Base-by-base conservation (phyloP, 192 early-diverging fungal species). In the Rhizophagus clarus region DNA sequence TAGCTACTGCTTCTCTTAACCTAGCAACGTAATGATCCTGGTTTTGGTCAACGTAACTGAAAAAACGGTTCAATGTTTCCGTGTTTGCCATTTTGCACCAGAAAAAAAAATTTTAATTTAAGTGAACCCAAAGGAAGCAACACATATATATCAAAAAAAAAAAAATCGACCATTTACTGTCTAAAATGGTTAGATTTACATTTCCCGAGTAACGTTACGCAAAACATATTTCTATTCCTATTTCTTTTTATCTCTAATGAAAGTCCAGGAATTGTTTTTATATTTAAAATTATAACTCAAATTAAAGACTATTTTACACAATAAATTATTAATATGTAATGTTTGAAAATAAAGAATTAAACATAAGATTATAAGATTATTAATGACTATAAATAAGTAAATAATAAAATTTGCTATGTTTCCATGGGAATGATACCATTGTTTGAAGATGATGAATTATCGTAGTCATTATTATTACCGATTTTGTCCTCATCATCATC, bases 1-100 rank as follows among this genome's bases (percentile, higher is more conserved):
- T 97, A 51, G 91, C 94, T 34, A 98, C 96, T 26, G 90, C 94
- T 87, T 97, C 94, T 71, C 91, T 91, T 61, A 99, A 92, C 61
- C 92, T 87, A 74, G 96, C 88, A 83, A 97, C 91, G 82, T 94
- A 97, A 82, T 89, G 83, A 75, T 94, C 82, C 82, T 96, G 91
- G 87, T 94, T 90, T 83, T 92, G 82, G 74, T 95, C 91, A 71
- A 96, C 91, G 75, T 93, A 90, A 24, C 87, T 89, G 84, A 91
- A 92, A 87, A 94, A 91, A 80, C 91, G 88, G 20, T 90, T 88
- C 63, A 93, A 63, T 15, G 28, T 0, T 49, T 7, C n/a, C 4
- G n/a, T 8, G 49, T 51, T 74, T 22, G 28, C 47, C 47, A 51
- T 73, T 74, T 8, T 47, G 17, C 26, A 4, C 24, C 4, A 29